Percentiles rank a stretch among this genome's conserved stretches.
Evolutionary conservation across 768 basidiomycete species (phyloP).

Genomic region (Erythrobasidium yunnanense): DNA sequence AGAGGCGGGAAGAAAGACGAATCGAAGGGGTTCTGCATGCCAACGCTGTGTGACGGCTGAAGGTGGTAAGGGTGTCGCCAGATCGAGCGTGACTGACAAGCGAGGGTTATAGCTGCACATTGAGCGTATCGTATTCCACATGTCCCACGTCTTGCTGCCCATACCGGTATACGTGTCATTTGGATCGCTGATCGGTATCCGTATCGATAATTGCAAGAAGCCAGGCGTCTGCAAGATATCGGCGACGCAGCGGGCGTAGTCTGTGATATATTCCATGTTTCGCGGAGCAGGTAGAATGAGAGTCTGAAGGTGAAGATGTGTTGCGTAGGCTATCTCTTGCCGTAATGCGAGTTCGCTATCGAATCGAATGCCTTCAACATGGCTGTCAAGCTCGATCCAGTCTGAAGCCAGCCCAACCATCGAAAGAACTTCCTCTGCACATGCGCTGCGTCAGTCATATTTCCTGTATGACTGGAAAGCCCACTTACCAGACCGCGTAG

Average conservation of each 20-base stretch:
- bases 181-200: slow-evolving; percentile 43
- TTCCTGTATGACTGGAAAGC: no score
- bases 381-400: slow-evolving; percentile 88
- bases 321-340: slow-evolving; percentile 84
- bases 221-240: slow-evolving; percentile 41
- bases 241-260: slow-evolving; percentile 83
- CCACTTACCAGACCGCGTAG: slow-evolving; percentile 64
- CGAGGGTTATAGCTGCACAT: slow-evolving; percentile 63
- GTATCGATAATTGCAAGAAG: slow-evolving; percentile 37
- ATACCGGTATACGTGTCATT: slow-evolving; percentile 38
- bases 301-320: slow-evolving; percentile 75
- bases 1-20: slow-evolving; percentile 76
- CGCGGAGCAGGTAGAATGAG: slow-evolving; percentile 81
- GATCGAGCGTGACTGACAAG: slow-evolving; percentile 55
- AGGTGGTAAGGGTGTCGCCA: slow-evolving; percentile 75
- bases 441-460: no score
- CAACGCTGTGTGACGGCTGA: slow-evolving; percentile 69
- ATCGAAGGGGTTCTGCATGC: slow-evolving; percentile 83
- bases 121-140: slow-evolving; percentile 90
- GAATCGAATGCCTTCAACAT: slow-evolving; percentile 85
- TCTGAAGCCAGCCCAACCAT: slow-evolving; percentile 70
- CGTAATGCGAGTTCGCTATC: slow-evolving; percentile 94
- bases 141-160: slow-evolving; percentile 65
- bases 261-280: slow-evolving; percentile 57
- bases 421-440: slow-evolving; percentile 45